Base-by-base conservation (phyloP, 2,329 filamentous ascomycete species). In the Pseudopyrenochaeta lycopersici region DNA sequence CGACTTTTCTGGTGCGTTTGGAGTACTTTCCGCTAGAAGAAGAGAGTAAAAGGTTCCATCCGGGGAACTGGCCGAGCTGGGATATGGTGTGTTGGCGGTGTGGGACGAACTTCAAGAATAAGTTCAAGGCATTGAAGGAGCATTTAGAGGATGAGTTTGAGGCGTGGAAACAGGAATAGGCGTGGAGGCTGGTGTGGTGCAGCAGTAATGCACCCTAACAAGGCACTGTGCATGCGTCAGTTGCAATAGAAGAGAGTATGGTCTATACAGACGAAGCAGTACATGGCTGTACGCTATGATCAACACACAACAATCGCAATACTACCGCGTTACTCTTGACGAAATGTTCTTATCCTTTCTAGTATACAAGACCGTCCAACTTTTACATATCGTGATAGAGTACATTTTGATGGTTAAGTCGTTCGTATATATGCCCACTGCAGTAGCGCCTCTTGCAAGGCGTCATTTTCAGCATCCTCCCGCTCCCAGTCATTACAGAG, bases 81-180 rank as follows among this genome's bases (percentile, higher is more conserved):
- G 88, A 92, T 54, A 82, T 97, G 74, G 77, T 78, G 58, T 98
- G 95, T 74, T 98, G 95, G 94, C 83, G 91, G 46, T 98, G 95
- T 77, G 86, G 87, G 1, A 77, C 75, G 73, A 84, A 86, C 46
- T 97, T 95, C 76, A 85, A 84, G 17, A 91, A 90, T 62, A 84
- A 83, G 70, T 96, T 97, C 74, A 80, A 84, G 60, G 82, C 81
- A 72, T 73, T 97, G 47, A 95, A 95, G 75, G 81, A 79, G 54
- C 93, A 99, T 79, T 77, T 97, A 41, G 83, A 83, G 14, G 78
- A 82, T 21, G 92, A 97, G 77, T 92, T 91, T 72, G 83, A 89
- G 63, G 79, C 77, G 53, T 97, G 92, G 92, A 91, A 84, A 76
- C 64, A 50, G 39, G 65, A 72, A 51, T 73, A 23, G 14, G 17